These are phyloP conservation scores for Trichodelitschia bisporula DNA, from an alignment of 495 filamentous ascomycete genomes.

Conservation along the genomic window DNA sequence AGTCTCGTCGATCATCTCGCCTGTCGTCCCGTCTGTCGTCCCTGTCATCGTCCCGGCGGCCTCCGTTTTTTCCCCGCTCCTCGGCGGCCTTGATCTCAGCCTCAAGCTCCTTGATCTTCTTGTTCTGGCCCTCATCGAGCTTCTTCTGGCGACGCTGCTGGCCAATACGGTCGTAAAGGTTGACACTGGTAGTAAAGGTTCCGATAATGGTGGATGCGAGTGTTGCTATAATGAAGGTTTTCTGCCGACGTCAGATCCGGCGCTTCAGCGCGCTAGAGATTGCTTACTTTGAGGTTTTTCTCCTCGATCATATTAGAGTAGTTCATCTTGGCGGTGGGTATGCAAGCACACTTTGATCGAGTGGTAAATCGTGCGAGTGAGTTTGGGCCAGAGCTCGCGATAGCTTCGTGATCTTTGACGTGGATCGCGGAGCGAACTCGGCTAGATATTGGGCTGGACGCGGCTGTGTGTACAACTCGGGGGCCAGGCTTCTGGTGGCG, in stretches of 20 bases:
- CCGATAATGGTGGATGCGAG: conserved; percentile 13
- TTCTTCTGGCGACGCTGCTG: conserved; percentile 11
- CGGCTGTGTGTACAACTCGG: too few relatives aligned
- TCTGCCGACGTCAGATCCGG: conserved; percentile 8
- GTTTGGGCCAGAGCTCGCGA: too few relatives aligned
- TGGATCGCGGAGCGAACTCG: too few relatives aligned
- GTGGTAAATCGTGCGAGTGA: too few relatives aligned
- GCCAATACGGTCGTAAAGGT: conserved; percentile 11
- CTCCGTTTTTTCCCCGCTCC: conserved; percentile 2
- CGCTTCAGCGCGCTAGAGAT: background rate
- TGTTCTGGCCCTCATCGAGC: conserved; percentile 10
- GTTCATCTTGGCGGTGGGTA: too few relatives aligned
- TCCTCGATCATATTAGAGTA: conserved; percentile 15
- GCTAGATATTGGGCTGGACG: too few relatives aligned
- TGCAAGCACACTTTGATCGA: too few relatives aligned
- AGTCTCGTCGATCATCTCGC: conserved; percentile 1
- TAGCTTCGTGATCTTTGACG: too few relatives aligned
- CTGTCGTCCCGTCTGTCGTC: too few relatives aligned
- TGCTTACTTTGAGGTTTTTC: conserved; percentile 7
- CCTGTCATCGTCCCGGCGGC: conserved; percentile 1
- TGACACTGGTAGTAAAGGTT: conserved; percentile 12
- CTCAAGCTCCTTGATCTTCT: conserved; percentile 23
- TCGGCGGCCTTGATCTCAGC: conserved; percentile 9
- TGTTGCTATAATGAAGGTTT: conserved; percentile 15
- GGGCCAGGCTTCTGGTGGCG: too few relatives aligned